These are phyloP conservation scores for Carex parvula DNA, from an alignment of 176 grass and related monocot genomes.

Conservation along the genomic window DNA sequence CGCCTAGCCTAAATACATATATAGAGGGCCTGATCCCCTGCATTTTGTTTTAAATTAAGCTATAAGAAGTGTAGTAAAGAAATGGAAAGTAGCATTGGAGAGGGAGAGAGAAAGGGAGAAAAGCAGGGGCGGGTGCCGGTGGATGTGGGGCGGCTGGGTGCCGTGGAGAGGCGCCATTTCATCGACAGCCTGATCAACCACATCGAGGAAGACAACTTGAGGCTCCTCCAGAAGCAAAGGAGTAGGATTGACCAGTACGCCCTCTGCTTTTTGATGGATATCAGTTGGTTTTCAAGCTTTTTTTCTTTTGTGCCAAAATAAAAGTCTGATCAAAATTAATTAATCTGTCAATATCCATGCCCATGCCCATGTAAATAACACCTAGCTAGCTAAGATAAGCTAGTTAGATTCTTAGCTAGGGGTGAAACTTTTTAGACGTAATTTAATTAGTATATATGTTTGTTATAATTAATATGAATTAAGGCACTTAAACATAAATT, in stretches of 20 bases:
- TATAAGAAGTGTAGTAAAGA: not conserved
- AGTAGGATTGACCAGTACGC: conserved; percentile 48
- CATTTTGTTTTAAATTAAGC: not conserved
- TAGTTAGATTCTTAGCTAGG: conserved; percentile 8
- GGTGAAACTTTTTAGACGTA: no score
- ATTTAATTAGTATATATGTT: not conserved
- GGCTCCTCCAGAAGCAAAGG: conserved; percentile 62
- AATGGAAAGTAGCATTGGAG: conserved; percentile 7
- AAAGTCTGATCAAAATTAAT: not conserved
- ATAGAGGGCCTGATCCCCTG: not conserved
- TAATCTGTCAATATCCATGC: not conserved
- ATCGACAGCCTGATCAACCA: conserved; percentile 57
- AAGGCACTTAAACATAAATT: not conserved
- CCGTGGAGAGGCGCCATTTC: conserved; percentile 35
- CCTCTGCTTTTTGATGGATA: not conserved
- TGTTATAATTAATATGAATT: not conserved
- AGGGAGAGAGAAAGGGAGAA: not conserved
- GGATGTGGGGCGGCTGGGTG: conserved; percentile 47
- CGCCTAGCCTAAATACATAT: not conserved
- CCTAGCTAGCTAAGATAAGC: not conserved
- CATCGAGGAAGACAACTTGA: conserved; percentile 52
- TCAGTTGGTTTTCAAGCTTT: not conserved
- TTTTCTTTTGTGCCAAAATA: not conserved
- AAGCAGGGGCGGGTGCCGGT: conserved; percentile 3
- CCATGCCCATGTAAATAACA: no score